phyloP scores from a whole-genome alignment of 2,329 filamentous ascomycete species.

The Aspergillus japonicus region DNA sequence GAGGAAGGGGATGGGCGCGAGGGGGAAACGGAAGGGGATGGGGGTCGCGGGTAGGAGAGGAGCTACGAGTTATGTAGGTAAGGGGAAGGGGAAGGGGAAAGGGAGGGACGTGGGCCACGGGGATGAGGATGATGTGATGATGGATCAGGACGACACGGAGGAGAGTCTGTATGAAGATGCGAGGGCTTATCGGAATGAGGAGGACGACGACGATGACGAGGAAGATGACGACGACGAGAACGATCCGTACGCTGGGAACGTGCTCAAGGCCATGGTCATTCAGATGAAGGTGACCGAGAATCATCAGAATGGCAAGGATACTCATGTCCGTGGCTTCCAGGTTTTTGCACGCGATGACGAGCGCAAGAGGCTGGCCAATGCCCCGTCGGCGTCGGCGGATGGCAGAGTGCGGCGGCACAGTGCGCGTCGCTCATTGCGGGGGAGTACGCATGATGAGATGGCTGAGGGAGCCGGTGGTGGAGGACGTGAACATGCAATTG shows the following conservation, averaged over 20 bases:
- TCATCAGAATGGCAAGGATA: constrained; percentile 98
- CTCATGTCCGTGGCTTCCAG: constrained; percentile 91
- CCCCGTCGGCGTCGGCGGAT: constrained; percentile 36
- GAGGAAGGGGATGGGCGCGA: not conserved
- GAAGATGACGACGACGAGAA: constrained; percentile 26
- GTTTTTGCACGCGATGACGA: constrained; percentile 63
- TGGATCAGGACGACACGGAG: constrained; percentile 28
- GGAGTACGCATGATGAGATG: constrained; percentile 23
- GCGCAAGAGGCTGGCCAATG: constrained; percentile 30
- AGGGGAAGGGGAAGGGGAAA: constrained; percentile 19
- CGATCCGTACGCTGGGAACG: constrained; percentile 60
- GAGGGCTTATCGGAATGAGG: constrained; percentile 29
- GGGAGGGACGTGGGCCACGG: constrained; percentile 11
- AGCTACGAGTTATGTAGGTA: not conserved
- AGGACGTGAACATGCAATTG: constrained; percentile 18
- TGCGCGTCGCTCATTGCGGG: constrained; percentile 31
- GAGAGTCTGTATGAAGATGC: constrained; percentile 28
- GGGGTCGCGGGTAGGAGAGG: not conserved
- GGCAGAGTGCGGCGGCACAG: constrained; percentile 30
- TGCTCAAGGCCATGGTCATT: constrained; percentile 82
- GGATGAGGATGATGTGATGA: constrained; percentile 10
- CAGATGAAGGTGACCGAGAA: constrained; percentile 93
- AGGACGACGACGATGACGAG: constrained; percentile 27
- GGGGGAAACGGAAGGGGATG: not conserved
- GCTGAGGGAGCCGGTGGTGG: constrained; percentile 22